Evolutionary conservation across 345 rosid species (phyloP).

Genomic region (Eutrema yunnanense): DNA sequence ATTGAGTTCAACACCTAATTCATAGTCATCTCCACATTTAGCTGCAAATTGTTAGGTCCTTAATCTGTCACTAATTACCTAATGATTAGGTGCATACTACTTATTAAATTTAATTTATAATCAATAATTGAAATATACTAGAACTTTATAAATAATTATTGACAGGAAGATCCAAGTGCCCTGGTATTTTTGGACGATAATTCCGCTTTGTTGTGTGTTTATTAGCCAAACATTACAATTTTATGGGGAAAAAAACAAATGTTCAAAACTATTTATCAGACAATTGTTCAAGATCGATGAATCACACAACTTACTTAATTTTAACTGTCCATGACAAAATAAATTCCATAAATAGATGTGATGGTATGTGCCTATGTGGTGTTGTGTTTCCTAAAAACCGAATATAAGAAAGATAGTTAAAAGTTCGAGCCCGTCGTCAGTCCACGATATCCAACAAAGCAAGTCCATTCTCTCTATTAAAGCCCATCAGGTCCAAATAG

Average conservation of each 20-base stretch:
- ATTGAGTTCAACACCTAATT: not conserved
- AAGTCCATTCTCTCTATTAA: not conserved
- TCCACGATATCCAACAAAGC: not conserved
- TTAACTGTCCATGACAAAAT: too few relatives aligned
- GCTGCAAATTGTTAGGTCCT: not conserved
- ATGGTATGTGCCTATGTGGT: not conserved
- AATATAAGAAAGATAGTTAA: not conserved
- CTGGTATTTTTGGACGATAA: too few relatives aligned
- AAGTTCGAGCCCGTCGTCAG: not conserved
- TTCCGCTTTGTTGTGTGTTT: too few relatives aligned
- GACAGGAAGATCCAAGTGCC: too few relatives aligned
- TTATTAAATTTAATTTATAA: not conserved
- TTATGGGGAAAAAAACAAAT: too few relatives aligned
- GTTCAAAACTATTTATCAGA: too few relatives aligned
- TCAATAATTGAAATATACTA: too few relatives aligned
- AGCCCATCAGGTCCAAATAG: not conserved
- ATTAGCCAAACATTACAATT: too few relatives aligned
- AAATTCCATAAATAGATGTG: too few relatives aligned
- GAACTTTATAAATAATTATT: too few relatives aligned
- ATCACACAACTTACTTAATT: not conserved
- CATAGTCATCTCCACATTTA: not conserved
- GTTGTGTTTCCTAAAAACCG: not conserved
- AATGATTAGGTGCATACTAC: not conserved
- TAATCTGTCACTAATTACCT: slow-evolving; percentile 7
- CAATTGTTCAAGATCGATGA: not conserved